Base-by-base conservation (phyloP, 2,329 filamentous ascomycete genomes). In the Pseudofabraea citricarpa region DNA sequence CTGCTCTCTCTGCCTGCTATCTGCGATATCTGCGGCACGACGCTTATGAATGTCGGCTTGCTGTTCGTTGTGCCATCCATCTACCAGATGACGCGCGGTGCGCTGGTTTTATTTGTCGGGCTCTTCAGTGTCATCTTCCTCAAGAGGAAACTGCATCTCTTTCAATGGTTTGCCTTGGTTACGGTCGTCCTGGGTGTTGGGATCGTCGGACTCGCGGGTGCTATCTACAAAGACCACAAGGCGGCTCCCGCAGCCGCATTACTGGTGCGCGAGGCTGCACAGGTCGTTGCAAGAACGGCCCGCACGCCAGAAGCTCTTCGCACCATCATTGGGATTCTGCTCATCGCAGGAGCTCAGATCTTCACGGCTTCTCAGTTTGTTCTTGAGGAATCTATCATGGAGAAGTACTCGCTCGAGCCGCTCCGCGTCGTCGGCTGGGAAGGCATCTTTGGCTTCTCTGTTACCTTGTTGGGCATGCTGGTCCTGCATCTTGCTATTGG, bases 331-430 rank as follows among this genome's bases (percentile, higher is more conserved):
- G 93, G 93, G 21, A 86, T 98, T 13, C 69, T 93, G 18, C 74
- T 97, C 44, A 97, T 98, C 61, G 93, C 93, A 3, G 86, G 85
- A 3, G 93, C 91, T 1, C 93, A 98, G 68, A 86, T 98, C 60
- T 97, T 98, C 63, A 97, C 93, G 0, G 93, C 93, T 1, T 88
- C 88, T 1, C 93, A 98, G 64, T 98, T 97, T 58, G 93, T 97
- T 19, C 70, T 95, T 3, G 93, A 98, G 65, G 93, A 98, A 69
- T 93, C 84, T 72, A 89, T 98, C 52, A 77, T 98, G 60, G 82
- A 87, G 63, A 75, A 81, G 52, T 87, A 86, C 56, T 76, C 76
- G n/a, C 75, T 87, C 65, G 54, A 62, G 56, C 91, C 93, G 1
- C 80, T 98, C 51, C 83, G 83, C 57, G 89, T 96, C 16, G 93